Conservation (phyloP, 768 basidiomycete species). For the Ramaria sp. region DNA sequence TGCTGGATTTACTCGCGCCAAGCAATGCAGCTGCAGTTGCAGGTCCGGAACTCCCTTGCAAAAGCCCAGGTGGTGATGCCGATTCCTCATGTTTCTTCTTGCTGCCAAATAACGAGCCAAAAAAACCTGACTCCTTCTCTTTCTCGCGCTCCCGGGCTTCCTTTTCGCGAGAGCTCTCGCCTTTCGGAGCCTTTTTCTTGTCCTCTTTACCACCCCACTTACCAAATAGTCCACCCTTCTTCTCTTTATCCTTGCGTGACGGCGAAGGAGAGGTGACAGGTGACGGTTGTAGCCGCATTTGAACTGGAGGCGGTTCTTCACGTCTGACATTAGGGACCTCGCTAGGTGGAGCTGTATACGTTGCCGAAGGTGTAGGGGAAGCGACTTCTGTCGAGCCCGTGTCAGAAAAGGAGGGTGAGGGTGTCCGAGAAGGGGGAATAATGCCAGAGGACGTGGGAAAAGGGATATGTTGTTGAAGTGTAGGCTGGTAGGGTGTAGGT, state of each 20-base stretch:
- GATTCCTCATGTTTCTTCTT: slow-evolving; percentile 80
- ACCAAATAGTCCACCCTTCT: slow-evolving; percentile 47
- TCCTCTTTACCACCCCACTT: slow-evolving; percentile 62
- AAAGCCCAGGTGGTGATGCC: slow-evolving; percentile 24
- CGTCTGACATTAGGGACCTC: not conserved
- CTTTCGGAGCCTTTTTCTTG: slow-evolving; percentile 35
- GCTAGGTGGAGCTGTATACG: not conserved
- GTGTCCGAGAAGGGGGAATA: slow-evolving; percentile 37
- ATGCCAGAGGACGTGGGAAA: slow-evolving; percentile 21
- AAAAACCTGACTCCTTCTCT: slow-evolving; percentile 68
- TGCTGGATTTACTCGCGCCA: slow-evolving; percentile 73
- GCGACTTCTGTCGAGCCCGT: slow-evolving; percentile 21
- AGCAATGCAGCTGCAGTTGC: slow-evolving; percentile 83
- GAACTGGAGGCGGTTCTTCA: slow-evolving; percentile 21
- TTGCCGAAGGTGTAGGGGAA: slow-evolving; percentile 11
- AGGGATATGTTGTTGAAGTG: not conserved
- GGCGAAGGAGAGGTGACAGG: slow-evolving; percentile 18
- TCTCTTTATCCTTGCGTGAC: slow-evolving; percentile 52
- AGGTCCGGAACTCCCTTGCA: slow-evolving; percentile 45
- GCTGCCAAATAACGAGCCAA: slow-evolving; percentile 82
- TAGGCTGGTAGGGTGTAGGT: slow-evolving; percentile 8
- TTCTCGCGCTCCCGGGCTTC: slow-evolving; percentile 36
- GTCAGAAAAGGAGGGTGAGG: slow-evolving; percentile 27
- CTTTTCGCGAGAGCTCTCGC: slow-evolving; percentile 13
- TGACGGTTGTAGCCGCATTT: slow-evolving; percentile 18